Conservation (phyloP, 176 grass and related monocot species). For the Phoenix roebelenii region DNA sequence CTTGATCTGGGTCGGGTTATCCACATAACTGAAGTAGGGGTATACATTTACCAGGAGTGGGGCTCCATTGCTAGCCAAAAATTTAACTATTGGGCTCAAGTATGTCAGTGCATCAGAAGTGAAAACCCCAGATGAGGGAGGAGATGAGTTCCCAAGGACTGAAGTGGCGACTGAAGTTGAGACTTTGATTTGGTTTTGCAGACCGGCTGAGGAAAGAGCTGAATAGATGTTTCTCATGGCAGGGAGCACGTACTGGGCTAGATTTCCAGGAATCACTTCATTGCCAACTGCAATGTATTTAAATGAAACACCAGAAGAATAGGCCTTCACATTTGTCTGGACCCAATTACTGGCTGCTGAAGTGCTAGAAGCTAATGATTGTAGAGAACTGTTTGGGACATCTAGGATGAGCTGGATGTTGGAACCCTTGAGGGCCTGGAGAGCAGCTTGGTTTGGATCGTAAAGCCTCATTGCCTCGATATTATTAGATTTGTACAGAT, state of each 20-base stretch:
- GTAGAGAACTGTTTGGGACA: constrained; percentile 20
- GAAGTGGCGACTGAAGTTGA: constrained; percentile 33
- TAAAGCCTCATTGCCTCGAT: constrained; percentile 55
- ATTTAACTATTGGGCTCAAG: constrained; percentile 26
- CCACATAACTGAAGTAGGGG: constrained; percentile 52
- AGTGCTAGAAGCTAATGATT: constrained; percentile 17
- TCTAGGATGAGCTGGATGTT: constrained; percentile 39
- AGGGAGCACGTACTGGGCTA: constrained; percentile 32
- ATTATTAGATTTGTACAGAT: constrained; percentile 42
- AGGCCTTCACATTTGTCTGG: constrained; percentile 33
- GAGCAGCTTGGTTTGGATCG: constrained; percentile 19
- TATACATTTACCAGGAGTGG: constrained; percentile 73
- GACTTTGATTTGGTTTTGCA: constrained; percentile 29
- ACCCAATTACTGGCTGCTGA: constrained; percentile 38
- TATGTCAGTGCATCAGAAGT: background rate
- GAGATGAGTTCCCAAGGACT: constrained; percentile 17
- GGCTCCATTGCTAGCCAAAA: constrained; percentile 27
- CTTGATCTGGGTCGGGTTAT: background rate
- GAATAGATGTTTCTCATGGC: constrained; percentile 49
- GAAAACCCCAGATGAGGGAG: constrained; percentile 45
- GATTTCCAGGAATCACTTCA: constrained; percentile 22
- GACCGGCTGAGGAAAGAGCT: constrained; percentile 28
- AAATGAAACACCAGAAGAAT: constrained; percentile 32
- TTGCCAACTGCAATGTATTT: constrained; percentile 67
- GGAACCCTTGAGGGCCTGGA: constrained; percentile 31